Base-by-base conservation (phyloP, 2,329 filamentous ascomycete genomes). In the Calonectria crousiana region DNA sequence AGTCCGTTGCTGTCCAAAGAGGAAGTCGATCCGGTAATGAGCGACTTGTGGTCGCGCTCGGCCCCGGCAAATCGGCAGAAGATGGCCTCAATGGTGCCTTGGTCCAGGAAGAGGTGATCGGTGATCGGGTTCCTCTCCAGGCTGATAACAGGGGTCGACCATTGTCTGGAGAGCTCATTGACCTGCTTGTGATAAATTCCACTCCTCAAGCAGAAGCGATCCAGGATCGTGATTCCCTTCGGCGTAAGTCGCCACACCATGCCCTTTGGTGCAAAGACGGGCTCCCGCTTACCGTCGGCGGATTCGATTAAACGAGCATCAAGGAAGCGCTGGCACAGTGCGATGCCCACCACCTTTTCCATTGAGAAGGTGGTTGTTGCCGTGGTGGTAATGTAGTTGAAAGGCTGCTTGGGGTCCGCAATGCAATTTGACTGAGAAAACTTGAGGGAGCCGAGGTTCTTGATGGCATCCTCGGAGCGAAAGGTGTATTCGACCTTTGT, bases 371-470 rank as follows among this genome's bases (percentile, higher is more conserved):
- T 98, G 0, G 96, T 98, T 0, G 96, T 98, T 0, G 97, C 98
- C 0, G 96, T 98, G 0, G 96, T 98, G 1, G 96, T 98, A 53
- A 98, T 96, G 79, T 98, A 98, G 78, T 96, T 92, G n/a, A 95
- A 95, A 0, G 96, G 94, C 81, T 98, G 96, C 85, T 98, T 98
- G 41, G 97, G 96, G 82, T 98, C 97, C 0, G 96, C 96, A 95
- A 98, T 98, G 77, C 96, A 95, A 84, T 98, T 98, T 51, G 96
- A 98, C 84, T 98, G 96, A 4, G 96, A 98, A 85, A 98, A 98
- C 81, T 98, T 98, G 79, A 98, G 91, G 9, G 96, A 98, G 49
- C 96, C 96, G 38, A 98, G 89, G 83, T 98, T 98, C 86, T 97
- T 98, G 87, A 98, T 97, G 66, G 96, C 97, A 90, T 98, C 96